phyloP scores from a whole-genome alignment of 192 early-diverging fungal species.

The Umbelopsis ramanniana region DNA sequence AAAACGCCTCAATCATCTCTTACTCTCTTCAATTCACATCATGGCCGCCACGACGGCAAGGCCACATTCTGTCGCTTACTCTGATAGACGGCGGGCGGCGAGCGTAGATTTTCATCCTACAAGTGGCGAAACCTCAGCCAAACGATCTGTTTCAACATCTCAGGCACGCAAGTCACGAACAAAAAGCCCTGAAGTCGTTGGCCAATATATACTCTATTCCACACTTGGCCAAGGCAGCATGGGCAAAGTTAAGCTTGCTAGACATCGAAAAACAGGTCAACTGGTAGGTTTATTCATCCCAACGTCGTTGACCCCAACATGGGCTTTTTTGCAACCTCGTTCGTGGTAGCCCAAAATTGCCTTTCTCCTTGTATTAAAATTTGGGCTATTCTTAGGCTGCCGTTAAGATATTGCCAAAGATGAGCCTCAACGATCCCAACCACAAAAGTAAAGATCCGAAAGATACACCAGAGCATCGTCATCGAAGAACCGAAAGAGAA shows the following conservation, averaged over 20 bases:
- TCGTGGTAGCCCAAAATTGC: too few species aligned
- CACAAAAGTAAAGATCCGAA: slow-evolving; percentile 39
- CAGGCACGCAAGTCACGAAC: slow-evolving; percentile 14
- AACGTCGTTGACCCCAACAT: background rate
- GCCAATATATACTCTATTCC: slow-evolving; percentile 1
- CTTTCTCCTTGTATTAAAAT: background rate
- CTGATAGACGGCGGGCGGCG: slow-evolving; percentile 9
- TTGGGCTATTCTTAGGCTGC: background rate
- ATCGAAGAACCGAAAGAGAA: slow-evolving; percentile 53
- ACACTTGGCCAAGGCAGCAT: slow-evolving; percentile 40
- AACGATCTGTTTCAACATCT: background rate
- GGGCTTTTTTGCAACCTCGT: background rate
- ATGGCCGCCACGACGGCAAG: slow-evolving; percentile 8
- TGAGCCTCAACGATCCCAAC: slow-evolving; percentile 36
- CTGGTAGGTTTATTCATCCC: background rate
- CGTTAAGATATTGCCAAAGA: slow-evolving; percentile 24
- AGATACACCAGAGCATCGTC: slow-evolving; percentile 46
- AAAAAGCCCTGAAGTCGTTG: slow-evolving; percentile 5
- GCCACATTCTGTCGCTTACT: slow-evolving; percentile 15
- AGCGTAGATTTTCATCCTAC: background rate
- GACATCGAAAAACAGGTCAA: slow-evolving; percentile 11
- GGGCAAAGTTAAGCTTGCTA: slow-evolving; percentile 43
- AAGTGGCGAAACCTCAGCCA: background rate
- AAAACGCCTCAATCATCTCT: slow-evolving; percentile 14
- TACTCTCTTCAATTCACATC: slow-evolving; percentile 12